Base-by-base conservation (phyloP, 176 grass and related monocot genomes). In the Lolium multiflorum region DNA sequence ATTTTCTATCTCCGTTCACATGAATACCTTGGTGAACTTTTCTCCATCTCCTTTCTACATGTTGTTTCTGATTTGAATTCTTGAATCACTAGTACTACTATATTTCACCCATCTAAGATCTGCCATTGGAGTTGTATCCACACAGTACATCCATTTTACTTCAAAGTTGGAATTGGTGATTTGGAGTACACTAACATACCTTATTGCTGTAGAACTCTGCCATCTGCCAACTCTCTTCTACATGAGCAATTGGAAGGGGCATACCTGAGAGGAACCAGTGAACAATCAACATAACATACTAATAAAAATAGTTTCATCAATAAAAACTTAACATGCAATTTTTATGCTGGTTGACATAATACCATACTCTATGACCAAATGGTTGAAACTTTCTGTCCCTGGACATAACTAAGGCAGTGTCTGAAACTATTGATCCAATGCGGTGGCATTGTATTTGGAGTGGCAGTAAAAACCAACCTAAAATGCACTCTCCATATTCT, bases 241-340 rank as follows among this genome's bases (percentile, higher is more conserved):
- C 89, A 75, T 94, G 89, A 41, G 92, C 84, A 77, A 70, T 91
- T 31, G 92, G 92, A 79, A 94, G 81, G 83, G 79, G 84, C 92
- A 91, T 93, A 38, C 86, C 89, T 94, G 72, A 78, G 4, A 68
- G 18, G 11, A 74, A 37, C 46, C 54, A 78, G 9, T 70, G 12
- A 48, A 9, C 35, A 77, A 13, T 83, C 57, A 88, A 7, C 44
- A 5, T 13, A 24, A 5, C 58, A 8, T 15, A 63, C 4, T 18
- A 28, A 9, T 59, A 64, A 48, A 7, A 7, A 21, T 21, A 26
- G 0, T 28, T 28, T 48, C 26, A 46, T 69, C 44, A 51, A 8
- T 11, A 18, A 80, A 49, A 48, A 59, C 20, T 59, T 18, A 59
- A 59, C 57, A 59, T 59, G 20, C 57, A 61, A 11, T 11, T 24